Evolutionary conservation across 208 protist species (phyloP).

Genomic region (Leishmania tropica): DNA sequence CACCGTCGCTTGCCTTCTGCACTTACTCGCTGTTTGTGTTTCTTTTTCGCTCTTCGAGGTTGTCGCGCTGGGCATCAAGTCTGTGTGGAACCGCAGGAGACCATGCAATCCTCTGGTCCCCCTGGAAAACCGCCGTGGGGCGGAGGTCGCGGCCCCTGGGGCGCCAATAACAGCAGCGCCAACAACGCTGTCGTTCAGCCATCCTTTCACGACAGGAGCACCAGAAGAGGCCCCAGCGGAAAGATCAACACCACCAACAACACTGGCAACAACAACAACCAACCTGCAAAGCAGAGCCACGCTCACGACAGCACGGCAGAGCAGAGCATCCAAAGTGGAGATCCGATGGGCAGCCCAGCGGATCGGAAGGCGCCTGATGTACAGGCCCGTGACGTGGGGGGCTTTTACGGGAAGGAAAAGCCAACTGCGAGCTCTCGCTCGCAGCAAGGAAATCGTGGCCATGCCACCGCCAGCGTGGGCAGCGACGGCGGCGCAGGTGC

Average conservation of each 20-base stretch:
- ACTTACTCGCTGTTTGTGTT: neutral
- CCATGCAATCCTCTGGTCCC: conserved; percentile 10
- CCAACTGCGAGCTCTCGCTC: conserved; percentile 5
- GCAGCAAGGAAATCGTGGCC: conserved; percentile 28
- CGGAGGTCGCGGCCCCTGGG: conserved; percentile 4
- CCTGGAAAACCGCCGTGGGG: conserved; percentile 3
- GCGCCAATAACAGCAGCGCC: neutral
- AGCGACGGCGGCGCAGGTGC: conserved; percentile 6
- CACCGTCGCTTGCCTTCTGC: neutral
- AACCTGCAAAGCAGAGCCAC: neutral
- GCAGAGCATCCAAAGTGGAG: neutral
- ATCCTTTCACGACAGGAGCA: conserved; percentile 4
- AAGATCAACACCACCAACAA: conserved; percentile 3
- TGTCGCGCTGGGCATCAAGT: neutral
- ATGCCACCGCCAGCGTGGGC: conserved; percentile 6
- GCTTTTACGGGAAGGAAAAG: conserved; percentile 30
- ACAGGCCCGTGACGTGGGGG: conserved; percentile 29
- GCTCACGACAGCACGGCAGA: neutral
- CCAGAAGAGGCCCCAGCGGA: conserved; percentile 11
- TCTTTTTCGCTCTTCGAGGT: neutral
- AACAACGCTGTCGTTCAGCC: conserved; percentile 2
- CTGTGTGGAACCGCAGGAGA: neutral
- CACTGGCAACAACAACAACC: conserved; percentile 1
- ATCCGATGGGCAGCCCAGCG: neutral
- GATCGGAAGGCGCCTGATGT: conserved; percentile 27